Conservation (phyloP, 305 asterid species). For the Fraxinus floribunda region DNA sequence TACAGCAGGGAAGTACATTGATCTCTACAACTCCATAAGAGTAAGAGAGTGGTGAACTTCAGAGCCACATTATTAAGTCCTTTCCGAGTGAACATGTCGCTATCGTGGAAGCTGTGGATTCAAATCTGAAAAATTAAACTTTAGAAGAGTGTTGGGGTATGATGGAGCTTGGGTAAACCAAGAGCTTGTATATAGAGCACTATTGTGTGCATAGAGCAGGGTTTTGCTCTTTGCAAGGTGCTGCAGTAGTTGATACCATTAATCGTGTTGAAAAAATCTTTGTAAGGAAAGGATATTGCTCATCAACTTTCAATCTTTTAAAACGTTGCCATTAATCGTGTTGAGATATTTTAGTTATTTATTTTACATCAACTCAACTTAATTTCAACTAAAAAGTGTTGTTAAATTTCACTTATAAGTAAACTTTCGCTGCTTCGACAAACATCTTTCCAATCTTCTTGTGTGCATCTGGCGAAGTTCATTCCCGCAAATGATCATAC, state of each 20-base stretch:
- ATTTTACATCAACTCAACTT: background rate
- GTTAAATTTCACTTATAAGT: background rate
- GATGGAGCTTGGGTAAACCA: background rate
- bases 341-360: background rate
- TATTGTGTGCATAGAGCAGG: background rate
- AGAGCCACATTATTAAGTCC: background rate
- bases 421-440: background rate
- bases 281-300: background rate
- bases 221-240: background rate
- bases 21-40: conserved; percentile 54
- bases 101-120: background rate
- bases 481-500: background rate
- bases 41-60: conserved; percentile 25
- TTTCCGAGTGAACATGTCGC: background rate
- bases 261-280: no score
- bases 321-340: background rate
- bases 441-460: background rate
- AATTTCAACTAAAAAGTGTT: background rate
- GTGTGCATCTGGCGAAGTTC: background rate
- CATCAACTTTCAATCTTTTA: background rate
- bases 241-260: background rate
- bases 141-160: background rate
- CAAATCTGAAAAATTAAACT: background rate
- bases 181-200: background rate
- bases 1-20: conserved; percentile 73